Evolutionary conservation across 495 filamentous ascomycete species (phyloP), one percentile per base, ranked within the genome.

Genomic region (Penicillium longicatenatum): DNA sequence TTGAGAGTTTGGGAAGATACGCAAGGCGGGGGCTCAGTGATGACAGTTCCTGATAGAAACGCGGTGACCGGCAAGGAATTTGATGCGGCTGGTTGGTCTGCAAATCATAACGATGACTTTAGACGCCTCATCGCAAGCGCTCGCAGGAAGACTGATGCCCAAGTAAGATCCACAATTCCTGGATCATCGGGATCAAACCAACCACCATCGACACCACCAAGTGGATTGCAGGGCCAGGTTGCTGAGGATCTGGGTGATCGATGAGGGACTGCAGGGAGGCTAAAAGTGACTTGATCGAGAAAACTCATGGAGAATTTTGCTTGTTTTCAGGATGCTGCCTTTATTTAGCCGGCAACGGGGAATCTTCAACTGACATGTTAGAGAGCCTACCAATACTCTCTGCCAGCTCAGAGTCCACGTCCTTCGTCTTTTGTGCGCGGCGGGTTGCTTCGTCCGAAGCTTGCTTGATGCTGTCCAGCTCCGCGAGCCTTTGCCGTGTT

Each of bases 1-100:
- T 66, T 98, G 17, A 87, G 92, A 22, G 64, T 81, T 2, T 97
- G 94, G 93, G 94, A 98, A 64, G 76, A 82, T 30, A 93, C 88
- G 0, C 84, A 93, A 57, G 80, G 80, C 30, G 76, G 76, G 4
- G 35, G 62, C 52, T 70, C 74, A 6, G 39, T 33, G 30, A 52
- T 52, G 17, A 63, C 65, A 8, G 55, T 65, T n/a, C 53, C 58
- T 29, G 65, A 64, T 10, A 50, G 62, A 11, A 60, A 69, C 48
- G 64, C 72, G 0, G 75, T 90, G 21, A 90, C 89, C 77, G 82
- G 82, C 55, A 96, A 94, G 65, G 87, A 93, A 47, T 97, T 96
- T 61, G 88, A 97, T 73, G 85, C 84, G 5, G 77, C 78, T 0
- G 86, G 82, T 1, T 97, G 93, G 91, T 87, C 86, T 29, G 72